Base-by-base conservation (phyloP, 1,139 yeast species). In the Schwanniomyces etchellsii region DNA sequence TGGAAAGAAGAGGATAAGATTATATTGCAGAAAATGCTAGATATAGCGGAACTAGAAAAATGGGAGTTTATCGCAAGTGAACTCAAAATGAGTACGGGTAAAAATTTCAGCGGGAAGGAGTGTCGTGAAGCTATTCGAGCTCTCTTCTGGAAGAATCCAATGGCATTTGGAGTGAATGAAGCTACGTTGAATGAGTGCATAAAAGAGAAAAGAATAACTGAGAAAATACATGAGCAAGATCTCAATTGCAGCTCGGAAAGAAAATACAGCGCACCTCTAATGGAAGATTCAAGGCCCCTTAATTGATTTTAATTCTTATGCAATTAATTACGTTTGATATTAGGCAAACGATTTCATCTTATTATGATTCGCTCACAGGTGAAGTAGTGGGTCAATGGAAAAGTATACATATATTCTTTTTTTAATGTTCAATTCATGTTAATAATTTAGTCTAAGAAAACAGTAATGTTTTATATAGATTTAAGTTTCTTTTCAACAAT, bases 31-130 rank as follows among this genome's bases (percentile, higher is more conserved):
- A 52, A 52, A 18, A 43, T 78, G 12, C 55, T 81, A 10, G 91
- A 82, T 48, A 77, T 72, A 25, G 88, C 82, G 2, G 93, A 82
- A 47, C 43, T 71, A 30, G 86, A 80, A 37, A 82, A 82, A 49
- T 79, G 89, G 85, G 60, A 68, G 28, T 77, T 64, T 43, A 66
- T 82, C 22, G 68, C 84, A 6, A 56, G 65, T 28, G 89, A 81
- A 44, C 61, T 82, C 39, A 70, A 74, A 34, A 71, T 77, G 40
- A 65, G 73, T 20, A 74, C 83, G 1, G 77, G 77, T 20, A 77
- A 74, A 42, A 50, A 57, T 32, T 73, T 74, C 43, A 60, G 74
- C 10, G 69, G 72, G 18, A 62, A 52, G 20, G 81, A 77, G 40
- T 70, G 83, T 40, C 71, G 81, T 30, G 74, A 69, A 27, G 54